phyloP scores from a whole-genome alignment of 352 stramenopile species.

The Phytophthora constricta region DNA sequence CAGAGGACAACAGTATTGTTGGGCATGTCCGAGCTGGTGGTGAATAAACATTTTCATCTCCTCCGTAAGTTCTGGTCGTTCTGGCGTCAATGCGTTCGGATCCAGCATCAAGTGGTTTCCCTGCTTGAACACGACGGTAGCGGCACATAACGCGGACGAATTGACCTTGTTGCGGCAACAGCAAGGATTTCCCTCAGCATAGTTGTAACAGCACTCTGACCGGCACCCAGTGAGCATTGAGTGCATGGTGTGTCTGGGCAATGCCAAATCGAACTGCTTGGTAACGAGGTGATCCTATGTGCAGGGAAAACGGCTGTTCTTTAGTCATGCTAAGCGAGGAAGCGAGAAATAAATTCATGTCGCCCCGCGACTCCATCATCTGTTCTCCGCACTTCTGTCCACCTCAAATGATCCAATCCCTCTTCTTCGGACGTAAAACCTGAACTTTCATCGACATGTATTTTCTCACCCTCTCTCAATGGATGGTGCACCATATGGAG shows the following conservation, averaged over 20 bases:
- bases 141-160: background rate
- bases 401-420: too few species aligned
- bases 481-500: too few species aligned
- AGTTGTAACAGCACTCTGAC: background rate
- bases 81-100: background rate
- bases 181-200: constrained; percentile 1
- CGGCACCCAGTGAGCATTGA: background rate
- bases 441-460: too few species aligned
- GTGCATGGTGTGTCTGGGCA: background rate
- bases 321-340: too few species aligned
- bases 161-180: constrained; percentile 10
- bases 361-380: too few species aligned
- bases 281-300: background rate
- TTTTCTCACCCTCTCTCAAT: too few species aligned
- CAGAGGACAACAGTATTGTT: background rate
- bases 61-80: background rate
- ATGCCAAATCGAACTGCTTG: background rate
- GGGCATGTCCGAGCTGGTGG: background rate
- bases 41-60: background rate
- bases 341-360: too few species aligned
- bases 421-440: too few species aligned
- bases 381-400: too few species aligned
- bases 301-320: too few species aligned
- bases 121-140: constrained; percentile 5
- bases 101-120: constrained; percentile 3